Conservation (phyloP, 305 asterid species). For the Fraxinus latifolia region DNA sequence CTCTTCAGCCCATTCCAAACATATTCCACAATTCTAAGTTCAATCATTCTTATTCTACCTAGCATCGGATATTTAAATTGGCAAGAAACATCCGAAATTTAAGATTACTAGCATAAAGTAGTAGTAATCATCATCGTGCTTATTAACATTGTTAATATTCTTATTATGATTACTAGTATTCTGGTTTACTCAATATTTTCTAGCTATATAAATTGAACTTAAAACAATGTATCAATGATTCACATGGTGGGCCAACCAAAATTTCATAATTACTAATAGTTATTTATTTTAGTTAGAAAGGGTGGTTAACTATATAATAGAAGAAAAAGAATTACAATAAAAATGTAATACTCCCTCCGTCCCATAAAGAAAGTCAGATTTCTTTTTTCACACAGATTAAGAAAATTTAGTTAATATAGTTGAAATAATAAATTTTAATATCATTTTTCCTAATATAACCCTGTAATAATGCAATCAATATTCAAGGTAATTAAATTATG, state of each 20-base stretch:
- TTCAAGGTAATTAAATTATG: too few species aligned
- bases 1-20: neutral
- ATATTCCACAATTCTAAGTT: neutral
- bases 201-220: neutral
- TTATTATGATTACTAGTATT: neutral
- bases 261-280: neutral
- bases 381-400: too few species aligned
- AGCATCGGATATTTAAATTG: neutral
- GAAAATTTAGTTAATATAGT: too few species aligned
- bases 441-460: too few species aligned
- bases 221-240: neutral
- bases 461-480: too few species aligned
- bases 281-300: neutral
- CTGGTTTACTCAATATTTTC: neutral
- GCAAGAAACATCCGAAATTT: neutral
- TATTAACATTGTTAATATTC: neutral
- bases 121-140: neutral
- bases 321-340: neutral
- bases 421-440: too few species aligned
- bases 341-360: neutral
- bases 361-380: too few species aligned
- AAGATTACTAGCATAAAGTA: neutral
- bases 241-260: neutral
- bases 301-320: neutral
- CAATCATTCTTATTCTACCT: neutral